Evolutionary conservation across 331 rosid species (phyloP), one percentile per base, ranked within the genome.

Genomic region (Spiraea crenata): DNA sequence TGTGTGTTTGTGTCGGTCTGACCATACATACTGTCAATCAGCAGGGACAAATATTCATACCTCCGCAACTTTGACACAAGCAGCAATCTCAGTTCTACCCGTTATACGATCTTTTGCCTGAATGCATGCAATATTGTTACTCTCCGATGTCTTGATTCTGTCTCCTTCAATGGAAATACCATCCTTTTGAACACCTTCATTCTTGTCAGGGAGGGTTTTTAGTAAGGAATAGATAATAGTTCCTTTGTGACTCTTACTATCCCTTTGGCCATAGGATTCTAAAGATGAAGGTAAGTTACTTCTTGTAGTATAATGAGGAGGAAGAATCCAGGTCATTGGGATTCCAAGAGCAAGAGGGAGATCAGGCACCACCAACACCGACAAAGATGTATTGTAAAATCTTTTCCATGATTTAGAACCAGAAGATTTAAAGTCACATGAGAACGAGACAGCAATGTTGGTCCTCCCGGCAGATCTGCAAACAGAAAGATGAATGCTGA

Each of bases 271-370:
- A 82, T 75, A 73, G 20, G 84, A 83, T 71, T 86, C 93, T 16
- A 85, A 77, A 48, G 84, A 78, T 63, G 79, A 80, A 74, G 95
- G 97, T 82, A 93, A 83, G 67, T 84, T 77, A 72, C 83, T 81
- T 42, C 79, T 77, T 51, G 93, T 80, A 64, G 92, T 87, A 74
- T 93, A 93, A 72, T 85, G 84, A 62, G 99, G 97, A 74, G 99
- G 99, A 79, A 93, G 96, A 78, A 91, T 75, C 99, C 97, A 93
- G 72, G 99, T 93, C 62, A 87, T 74, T 25, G 99, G 96, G 75
- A 83, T 78, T 80, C 99, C 99, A 63, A 89, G 85, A 75, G 97
- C 91, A 77, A 93, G 74, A 38, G 97, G 96, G 62, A 82, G 96
- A 85, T 86, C 93, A 65, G 97, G 92, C 70, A 91, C 82, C 78